A percentile compares a stretch with the other conserved stretches of the same genome.
Evolutionary conservation across 495 filamentous ascomycete genomes (phyloP).

Genomic region (Penicillium crystallinum): DNA sequence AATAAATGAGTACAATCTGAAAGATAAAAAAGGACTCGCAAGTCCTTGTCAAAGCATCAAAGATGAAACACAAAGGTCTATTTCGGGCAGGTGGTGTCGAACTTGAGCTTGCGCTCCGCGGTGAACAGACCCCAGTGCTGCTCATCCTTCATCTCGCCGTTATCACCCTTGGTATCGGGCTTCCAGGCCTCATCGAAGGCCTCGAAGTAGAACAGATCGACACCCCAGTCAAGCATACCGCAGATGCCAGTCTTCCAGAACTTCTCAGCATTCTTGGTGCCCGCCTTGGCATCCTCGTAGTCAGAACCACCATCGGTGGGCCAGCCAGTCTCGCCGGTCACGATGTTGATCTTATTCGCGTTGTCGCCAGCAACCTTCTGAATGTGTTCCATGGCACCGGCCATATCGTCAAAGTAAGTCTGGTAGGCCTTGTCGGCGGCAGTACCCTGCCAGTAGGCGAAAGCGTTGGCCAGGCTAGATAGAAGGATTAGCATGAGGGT

Average conservation of each 20-base stretch:
- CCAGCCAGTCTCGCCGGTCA: conserved; percentile 77
- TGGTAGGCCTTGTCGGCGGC: conserved; percentile 55
- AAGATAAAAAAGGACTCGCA: neutral
- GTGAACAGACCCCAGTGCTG: conserved; percentile 74
- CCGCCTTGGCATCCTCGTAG: conserved; percentile 60
- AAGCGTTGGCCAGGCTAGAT: conserved; percentile 65
- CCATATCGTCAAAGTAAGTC: conserved; percentile 71
- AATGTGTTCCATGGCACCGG: conserved; percentile 64
- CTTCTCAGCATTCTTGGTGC: conserved; percentile 51
- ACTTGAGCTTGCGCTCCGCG: conserved; percentile 58
- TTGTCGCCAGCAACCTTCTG: conserved; percentile 53
- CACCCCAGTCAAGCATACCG: conserved; percentile 63
- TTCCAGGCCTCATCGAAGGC: conserved; percentile 81
- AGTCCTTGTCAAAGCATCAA: neutral
- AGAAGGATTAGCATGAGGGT: neutral
- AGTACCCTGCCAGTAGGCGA: conserved; percentile 78
- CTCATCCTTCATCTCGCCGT: conserved; percentile 63
- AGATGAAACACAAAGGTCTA: neutral
- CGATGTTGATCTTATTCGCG: conserved; percentile 54
- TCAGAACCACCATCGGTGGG: conserved; percentile 57
- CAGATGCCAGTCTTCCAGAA: conserved; percentile 69
- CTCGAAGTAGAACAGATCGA: conserved; percentile 80
- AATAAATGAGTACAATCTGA: conserved; percentile 2
- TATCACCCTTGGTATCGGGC: conserved; percentile 62
- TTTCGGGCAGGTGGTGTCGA: conserved; percentile 49